These are phyloP conservation scores for Lactarius hengduanensis DNA, from an alignment of 768 basidiomycete species.

Conservation along the genomic window DNA sequence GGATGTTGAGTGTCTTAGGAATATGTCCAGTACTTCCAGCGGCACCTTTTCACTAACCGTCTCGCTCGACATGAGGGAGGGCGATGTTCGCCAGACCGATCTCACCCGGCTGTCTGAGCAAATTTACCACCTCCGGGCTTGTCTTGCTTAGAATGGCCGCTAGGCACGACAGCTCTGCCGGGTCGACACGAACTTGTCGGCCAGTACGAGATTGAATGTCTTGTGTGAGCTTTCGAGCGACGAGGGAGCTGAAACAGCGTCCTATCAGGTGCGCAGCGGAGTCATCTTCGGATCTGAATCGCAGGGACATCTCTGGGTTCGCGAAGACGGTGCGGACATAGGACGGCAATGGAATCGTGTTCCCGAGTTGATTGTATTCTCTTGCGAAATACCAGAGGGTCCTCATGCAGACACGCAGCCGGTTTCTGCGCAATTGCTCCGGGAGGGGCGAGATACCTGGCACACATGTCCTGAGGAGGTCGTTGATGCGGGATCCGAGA, in stretches of 20 bases:
- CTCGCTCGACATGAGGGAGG: too few species aligned
- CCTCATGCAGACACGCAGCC: constrained; percentile 2
- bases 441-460: neutral
- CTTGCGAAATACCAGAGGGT: constrained; percentile 10
- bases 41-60: too few species aligned
- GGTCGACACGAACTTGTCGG: too few species aligned
- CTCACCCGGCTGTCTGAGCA: too few species aligned
- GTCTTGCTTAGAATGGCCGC: too few species aligned
- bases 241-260: neutral
- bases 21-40: too few species aligned
- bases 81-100: too few species aligned
- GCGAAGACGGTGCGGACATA: neutral
- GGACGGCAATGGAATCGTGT: neutral
- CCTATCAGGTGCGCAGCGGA: neutral
- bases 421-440: neutral
- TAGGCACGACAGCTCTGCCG: too few species aligned
- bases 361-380: neutral
- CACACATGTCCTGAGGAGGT: constrained; percentile 13
- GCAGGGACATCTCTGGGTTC: neutral
- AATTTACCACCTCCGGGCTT: too few species aligned
- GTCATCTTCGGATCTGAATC: neutral
- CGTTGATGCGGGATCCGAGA: constrained; percentile 10
- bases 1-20: too few species aligned
- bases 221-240: neutral
- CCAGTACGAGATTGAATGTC: neutral